Conservation (phyloP, 2,329 filamentous ascomycete species). For the Colletotrichum limetticola region DNA sequence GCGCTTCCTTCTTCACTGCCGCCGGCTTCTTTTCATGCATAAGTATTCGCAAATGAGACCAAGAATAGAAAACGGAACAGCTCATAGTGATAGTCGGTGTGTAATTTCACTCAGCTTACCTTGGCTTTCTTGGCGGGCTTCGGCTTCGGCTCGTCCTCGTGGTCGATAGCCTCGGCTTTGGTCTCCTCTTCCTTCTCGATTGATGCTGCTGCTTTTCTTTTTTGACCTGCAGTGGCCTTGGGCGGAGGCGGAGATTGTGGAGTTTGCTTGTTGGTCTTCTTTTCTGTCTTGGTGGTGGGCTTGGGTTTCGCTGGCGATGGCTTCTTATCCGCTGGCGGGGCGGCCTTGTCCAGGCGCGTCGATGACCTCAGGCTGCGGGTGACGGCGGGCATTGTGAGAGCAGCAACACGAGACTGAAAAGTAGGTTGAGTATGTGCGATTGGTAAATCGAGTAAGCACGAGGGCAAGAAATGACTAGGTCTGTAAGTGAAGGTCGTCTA, state of each 20-base stretch:
- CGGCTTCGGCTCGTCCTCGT: neutral
- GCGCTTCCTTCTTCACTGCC: conserved; percentile 13
- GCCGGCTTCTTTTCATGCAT: conserved; percentile 2
- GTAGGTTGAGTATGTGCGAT: rapidly evolving
- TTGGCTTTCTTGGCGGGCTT: conserved; percentile 28
- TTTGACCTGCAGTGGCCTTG: neutral
- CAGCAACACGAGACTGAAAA: neutral
- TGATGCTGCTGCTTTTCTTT: conserved; percentile 3
- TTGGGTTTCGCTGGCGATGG: neutral
- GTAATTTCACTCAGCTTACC: conserved; percentile 1
- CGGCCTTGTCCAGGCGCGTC: conserved; percentile 5
- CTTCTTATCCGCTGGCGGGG: neutral
- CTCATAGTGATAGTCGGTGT: neutral
- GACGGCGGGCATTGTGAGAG: conserved; percentile 8
- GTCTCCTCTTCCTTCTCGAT: neutral
- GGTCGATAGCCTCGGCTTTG: neutral
- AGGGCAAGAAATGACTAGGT: too few relatives aligned
- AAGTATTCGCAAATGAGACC: too few relatives aligned
- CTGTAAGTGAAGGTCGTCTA: neutral
- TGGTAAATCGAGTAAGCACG: neutral
- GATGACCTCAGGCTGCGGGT: conserved; percentile 30
- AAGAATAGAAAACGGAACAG: too few relatives aligned
- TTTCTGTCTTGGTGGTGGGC: neutral
- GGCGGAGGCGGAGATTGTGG: neutral
- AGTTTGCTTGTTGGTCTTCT: neutral